Percentiles rank a stretch among this genome's conserved stretches.
These are phyloP conservation scores for Fusarium buharicum DNA, from an alignment of 2,329 filamentous ascomycete species.

Conservation along the genomic window DNA sequence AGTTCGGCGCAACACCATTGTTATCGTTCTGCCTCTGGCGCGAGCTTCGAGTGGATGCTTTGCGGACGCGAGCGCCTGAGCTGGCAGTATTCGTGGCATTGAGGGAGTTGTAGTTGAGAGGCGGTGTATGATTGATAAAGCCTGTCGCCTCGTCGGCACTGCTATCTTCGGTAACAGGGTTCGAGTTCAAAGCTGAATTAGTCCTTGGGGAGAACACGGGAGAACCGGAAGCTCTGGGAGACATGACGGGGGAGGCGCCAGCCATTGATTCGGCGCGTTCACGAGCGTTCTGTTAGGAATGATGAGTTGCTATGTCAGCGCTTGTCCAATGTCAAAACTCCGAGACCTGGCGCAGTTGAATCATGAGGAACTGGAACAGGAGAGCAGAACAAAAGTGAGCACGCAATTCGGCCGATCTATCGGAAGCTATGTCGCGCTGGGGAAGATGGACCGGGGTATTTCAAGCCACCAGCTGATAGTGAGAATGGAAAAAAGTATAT, in stretches of 20 bases:
- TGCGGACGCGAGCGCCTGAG: constrained; percentile 32
- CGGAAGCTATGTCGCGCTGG: constrained; percentile 35
- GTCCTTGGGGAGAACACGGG: constrained; percentile 29
- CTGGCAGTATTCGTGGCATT: constrained; percentile 38
- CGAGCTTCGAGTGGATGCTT: constrained; percentile 8
- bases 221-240: constrained; percentile 31
- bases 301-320: constrained; percentile 18
- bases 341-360: not conserved
- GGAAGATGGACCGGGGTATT: constrained; percentile 20
- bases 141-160: constrained; percentile 56
- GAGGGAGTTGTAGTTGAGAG: constrained; percentile 55
- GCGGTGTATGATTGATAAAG: constrained; percentile 51
- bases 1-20: constrained; percentile 3
- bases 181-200: constrained; percentile 30
- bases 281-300: constrained; percentile 52
- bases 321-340: not conserved
- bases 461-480: constrained; percentile 19
- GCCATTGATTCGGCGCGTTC: constrained; percentile 57
- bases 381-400: constrained; percentile 9
- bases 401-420: constrained; percentile 33
- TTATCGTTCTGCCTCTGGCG: constrained; percentile 9
- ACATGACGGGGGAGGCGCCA: constrained; percentile 32
- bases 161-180: constrained; percentile 38
- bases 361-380: not conserved
- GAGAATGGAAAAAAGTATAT: not conserved